Evolutionary conservation across 2,329 filamentous ascomycete genomes (phyloP).

Genomic region (Calonectria naviculata): DNA sequence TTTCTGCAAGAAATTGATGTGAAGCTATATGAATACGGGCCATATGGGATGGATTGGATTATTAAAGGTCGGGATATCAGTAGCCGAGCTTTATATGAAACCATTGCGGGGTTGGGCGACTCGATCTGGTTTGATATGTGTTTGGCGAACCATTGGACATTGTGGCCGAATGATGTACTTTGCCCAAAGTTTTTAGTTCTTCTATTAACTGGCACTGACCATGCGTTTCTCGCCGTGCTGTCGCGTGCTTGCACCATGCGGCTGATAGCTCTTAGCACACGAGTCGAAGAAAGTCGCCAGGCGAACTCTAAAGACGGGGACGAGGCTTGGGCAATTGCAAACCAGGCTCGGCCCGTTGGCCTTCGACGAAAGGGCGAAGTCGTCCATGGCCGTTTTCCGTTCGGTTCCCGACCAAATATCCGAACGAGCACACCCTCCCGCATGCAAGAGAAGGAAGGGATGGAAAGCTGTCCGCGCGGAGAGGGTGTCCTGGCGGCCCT

Average conservation of each 20-base stretch:
- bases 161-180: background rate
- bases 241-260: background rate
- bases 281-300: background rate
- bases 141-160: background rate
- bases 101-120: background rate
- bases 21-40: background rate
- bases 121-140: background rate
- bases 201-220: no score
- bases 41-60: no score
- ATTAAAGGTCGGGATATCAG: background rate
- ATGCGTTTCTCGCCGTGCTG: background rate
- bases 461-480: background rate
- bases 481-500: constrained; percentile 1
- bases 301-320: background rate
- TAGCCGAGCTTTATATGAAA: background rate
- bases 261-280: background rate
- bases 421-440: constrained; percentile 25
- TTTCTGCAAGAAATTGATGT: background rate
- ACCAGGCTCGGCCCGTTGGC: constrained; percentile 17
- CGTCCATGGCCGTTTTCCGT: constrained; percentile 11
- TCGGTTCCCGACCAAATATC: constrained; percentile 23
- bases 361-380: background rate
- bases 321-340: background rate
- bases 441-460: constrained; percentile 21
- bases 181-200: no score